Evolutionary conservation across 306 rosid genomes (phyloP).

Genomic region (Cicer arietinum): DNA sequence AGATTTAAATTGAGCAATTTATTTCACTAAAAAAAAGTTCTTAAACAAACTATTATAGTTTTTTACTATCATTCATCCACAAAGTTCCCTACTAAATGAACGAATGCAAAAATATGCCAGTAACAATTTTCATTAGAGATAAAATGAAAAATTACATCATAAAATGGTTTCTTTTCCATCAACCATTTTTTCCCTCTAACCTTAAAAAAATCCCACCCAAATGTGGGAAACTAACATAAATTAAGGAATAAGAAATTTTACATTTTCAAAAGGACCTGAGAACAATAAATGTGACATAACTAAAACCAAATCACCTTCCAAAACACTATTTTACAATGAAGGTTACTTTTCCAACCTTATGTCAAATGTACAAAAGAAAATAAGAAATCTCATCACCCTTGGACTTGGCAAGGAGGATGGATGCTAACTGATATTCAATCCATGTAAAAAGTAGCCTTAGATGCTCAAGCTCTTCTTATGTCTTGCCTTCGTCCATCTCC

Average conservation of each 20-base stretch:
- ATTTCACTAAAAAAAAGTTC: no score
- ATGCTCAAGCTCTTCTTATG: slow-evolving; percentile 67
- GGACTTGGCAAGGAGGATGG: slow-evolving; percentile 1
- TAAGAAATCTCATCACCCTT: slow-evolving; percentile 43
- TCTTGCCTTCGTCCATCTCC: slow-evolving; percentile 69
- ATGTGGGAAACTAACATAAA: slow-evolving; percentile 44
- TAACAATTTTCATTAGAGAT: slow-evolving; percentile 30
- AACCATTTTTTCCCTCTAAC: slow-evolving; percentile 30
- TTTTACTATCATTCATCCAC: neutral
- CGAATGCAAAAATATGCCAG: neutral
- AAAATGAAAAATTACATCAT: slow-evolving; percentile 27
- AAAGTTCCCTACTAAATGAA: neutral
- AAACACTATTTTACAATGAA: slow-evolving; percentile 63
- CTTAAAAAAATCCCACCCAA: slow-evolving; percentile 36
- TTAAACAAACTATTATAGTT: no score
- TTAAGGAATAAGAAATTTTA: slow-evolving; percentile 49
- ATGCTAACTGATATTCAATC: slow-evolving; percentile 45
- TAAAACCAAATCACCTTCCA: slow-evolving; percentile 51
- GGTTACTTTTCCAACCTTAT: slow-evolving; percentile 46
- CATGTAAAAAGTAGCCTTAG: slow-evolving; percentile 43
- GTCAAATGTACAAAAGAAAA: slow-evolving; percentile 58
- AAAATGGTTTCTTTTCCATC: slow-evolving; percentile 8
- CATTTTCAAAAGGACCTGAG: slow-evolving; percentile 41
- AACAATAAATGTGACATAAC: slow-evolving; percentile 45
- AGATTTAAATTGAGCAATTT: no score